Evolutionary conservation across 2,329 filamentous ascomycete species (phyloP).

Genomic region (Graphiopsis chlorocephala): DNA sequence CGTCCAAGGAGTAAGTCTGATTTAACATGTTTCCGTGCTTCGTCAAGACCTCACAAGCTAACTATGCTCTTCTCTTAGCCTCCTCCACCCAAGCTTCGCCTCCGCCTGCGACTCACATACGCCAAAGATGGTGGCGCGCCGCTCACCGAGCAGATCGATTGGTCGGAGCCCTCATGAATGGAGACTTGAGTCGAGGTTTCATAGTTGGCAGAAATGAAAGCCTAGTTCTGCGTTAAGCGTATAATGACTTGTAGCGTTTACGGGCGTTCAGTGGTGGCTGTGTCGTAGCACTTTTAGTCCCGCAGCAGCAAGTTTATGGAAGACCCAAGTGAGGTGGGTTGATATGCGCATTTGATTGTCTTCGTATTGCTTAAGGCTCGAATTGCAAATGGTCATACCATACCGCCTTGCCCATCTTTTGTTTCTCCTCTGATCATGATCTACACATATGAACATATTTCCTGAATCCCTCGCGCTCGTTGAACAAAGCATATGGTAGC

Average conservation of each 20-base stretch:
- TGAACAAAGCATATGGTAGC: no score
- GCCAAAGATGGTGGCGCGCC: slow-evolving; percentile 66
- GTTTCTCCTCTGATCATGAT: no score
- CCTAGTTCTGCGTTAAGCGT: slow-evolving; percentile 3
- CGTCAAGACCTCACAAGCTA: neutral
- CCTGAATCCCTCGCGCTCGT: no score
- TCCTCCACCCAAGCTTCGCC: slow-evolving; percentile 64
- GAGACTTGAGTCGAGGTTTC: neutral
- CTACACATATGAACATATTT: no score
- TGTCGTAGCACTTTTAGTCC: neutral
- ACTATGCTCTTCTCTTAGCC: slow-evolving; percentile 51
- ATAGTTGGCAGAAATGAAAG: neutral
- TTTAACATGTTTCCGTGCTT: neutral
- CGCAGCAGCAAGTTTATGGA: neutral
- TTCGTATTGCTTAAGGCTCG: no score
- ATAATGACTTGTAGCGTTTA: neutral
- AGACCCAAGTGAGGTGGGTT: no score
- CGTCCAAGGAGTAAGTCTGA: slow-evolving; percentile 79
- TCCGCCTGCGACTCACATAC: slow-evolving; percentile 83
- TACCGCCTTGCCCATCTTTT: no score
- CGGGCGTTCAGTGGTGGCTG: neutral
- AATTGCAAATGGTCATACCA: no score
- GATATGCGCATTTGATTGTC: neutral
- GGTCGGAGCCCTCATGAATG: slow-evolving; percentile 68
- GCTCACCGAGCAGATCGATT: slow-evolving; percentile 91